Evolutionary conservation across 2,329 filamentous ascomycete genomes (phyloP).

Genomic region (Fusarium camptoceras): DNA sequence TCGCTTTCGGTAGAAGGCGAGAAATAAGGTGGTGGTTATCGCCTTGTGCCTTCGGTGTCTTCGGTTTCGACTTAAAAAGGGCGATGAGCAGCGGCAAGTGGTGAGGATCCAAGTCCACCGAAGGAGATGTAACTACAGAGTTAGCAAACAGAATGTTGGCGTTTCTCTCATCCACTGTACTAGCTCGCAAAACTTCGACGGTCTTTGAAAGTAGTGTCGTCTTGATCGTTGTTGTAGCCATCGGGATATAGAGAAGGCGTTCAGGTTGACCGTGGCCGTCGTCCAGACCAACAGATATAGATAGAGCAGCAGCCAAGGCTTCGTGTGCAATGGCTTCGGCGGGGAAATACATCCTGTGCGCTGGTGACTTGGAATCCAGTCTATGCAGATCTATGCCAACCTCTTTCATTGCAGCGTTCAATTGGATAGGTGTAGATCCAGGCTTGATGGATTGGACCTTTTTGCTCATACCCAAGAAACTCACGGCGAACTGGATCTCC

Average conservation of each 20-base stretch:
- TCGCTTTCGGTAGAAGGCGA: constrained; percentile 91
- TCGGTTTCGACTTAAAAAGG: constrained; percentile 70
- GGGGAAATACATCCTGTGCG: constrained; percentile 98
- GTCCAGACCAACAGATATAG: constrained; percentile 90
- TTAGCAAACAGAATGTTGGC: constrained; percentile 97
- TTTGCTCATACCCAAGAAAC: constrained; percentile 88
- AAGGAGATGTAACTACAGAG: constrained; percentile 94
- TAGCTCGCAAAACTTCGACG: constrained; percentile 79
- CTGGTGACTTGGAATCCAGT: constrained; percentile 90
- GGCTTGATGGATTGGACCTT: constrained; percentile 76
- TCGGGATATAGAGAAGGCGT: constrained; percentile 90
- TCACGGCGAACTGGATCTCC: constrained; percentile 94
- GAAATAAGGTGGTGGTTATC: constrained; percentile 79
- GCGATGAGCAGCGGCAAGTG: constrained; percentile 88
- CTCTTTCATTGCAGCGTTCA: constrained; percentile 96
- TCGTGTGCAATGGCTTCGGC: constrained; percentile 94
- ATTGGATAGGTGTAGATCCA: constrained; percentile 75
- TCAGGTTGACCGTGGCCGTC: constrained; percentile 89
- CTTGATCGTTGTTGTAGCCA: constrained; percentile 95
- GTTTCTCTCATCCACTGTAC: constrained; percentile 84
- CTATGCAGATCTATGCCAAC: constrained; percentile 92
- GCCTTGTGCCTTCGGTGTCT: constrained; percentile 50
- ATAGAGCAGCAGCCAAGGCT: constrained; percentile 89
- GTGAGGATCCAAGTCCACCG: constrained; percentile 90
- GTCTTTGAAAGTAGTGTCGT: constrained; percentile 96